Evolutionary conservation across 2,329 filamentous ascomycete species (phyloP).

Genomic region (Akanthomyces dipterigenus): DNA sequence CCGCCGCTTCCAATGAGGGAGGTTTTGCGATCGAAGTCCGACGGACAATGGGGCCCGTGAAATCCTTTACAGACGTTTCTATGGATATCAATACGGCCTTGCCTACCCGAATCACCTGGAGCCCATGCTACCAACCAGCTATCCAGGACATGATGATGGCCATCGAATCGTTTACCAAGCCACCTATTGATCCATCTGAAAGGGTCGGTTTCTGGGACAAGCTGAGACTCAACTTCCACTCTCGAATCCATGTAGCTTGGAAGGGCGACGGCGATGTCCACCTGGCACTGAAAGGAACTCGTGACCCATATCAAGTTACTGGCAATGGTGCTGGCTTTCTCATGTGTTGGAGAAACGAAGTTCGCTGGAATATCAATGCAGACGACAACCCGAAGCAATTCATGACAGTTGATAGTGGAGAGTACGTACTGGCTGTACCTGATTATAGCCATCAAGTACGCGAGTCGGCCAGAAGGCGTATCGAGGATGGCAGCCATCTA

Average conservation of each 20-base stretch:
- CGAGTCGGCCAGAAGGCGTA: conserved; percentile 46
- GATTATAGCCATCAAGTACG: conserved; percentile 87
- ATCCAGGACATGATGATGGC: conserved; percentile 99
- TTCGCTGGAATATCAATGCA: conserved; percentile 77
- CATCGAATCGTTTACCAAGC: conserved; percentile 94
- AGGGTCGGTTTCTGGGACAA: conserved; percentile 98
- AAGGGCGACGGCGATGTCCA: conserved; percentile 95
- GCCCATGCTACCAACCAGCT: conserved; percentile 92
- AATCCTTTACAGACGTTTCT: conserved; percentile 89
- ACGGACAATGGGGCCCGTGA: conserved; percentile 88
- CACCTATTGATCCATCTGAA: conserved; percentile 88
- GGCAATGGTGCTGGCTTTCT: conserved; percentile 90
- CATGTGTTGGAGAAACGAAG: conserved; percentile 97
- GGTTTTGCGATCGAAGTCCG: conserved; percentile 81
- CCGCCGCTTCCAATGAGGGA: conserved; percentile 47
- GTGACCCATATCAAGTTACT: conserved; percentile 90
- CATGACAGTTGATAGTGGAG: conserved; percentile 91
- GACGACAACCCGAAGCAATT: conserved; percentile 86
- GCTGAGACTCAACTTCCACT: conserved; percentile 89
- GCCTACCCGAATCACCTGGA: conserved; percentile 93
- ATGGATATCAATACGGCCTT: conserved; percentile 90
- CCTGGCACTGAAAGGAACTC: conserved; percentile 79
- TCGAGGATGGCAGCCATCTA: conserved; percentile 52
- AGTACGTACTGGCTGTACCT: conserved; percentile 89
- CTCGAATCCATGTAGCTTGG: conserved; percentile 82